These are phyloP conservation scores for Sporothrix inflata DNA, from an alignment of 2,329 filamentous ascomycete genomes.

Conservation along the genomic window DNA sequence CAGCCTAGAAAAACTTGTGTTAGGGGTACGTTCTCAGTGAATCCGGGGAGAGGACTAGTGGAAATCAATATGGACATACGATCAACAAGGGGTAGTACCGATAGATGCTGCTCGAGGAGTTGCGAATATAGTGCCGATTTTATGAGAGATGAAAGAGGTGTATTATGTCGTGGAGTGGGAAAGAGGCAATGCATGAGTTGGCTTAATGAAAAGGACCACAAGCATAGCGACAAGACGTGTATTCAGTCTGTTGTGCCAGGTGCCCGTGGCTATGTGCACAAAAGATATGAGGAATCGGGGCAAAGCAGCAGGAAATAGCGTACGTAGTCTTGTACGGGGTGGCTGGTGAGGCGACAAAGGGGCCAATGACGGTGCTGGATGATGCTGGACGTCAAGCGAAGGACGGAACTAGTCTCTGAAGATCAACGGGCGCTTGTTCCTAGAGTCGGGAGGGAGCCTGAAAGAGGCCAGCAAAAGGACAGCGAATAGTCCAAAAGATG, in stretches of 20 bases:
- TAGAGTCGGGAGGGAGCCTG: neutral
- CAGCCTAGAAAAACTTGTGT: neutral
- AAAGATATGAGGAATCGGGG: neutral
- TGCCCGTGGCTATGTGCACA: neutral
- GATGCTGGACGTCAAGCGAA: neutral
- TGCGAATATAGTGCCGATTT: neutral
- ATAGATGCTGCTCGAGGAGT: neutral
- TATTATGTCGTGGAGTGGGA: neutral
- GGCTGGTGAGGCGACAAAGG: slow-evolving; percentile 11
- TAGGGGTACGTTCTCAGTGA: neutral
- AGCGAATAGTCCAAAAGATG: neutral
- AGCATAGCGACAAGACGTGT: slow-evolving; percentile 8
- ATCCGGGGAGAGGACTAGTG: neutral
- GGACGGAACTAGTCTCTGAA: neutral
- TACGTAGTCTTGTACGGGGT: neutral
- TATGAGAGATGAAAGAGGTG: neutral
- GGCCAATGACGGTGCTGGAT: neutral
- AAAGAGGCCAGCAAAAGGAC: neutral
- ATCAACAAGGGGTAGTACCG: neutral
- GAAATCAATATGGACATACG: neutral
- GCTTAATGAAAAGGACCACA: slow-evolving; percentile 29
- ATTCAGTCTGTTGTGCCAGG: neutral
- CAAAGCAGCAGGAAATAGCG: neutral
- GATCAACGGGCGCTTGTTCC: neutral
- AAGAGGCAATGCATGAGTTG: slow-evolving; percentile 2